These are phyloP conservation scores for Alternaria incomplexa DNA, from an alignment of 2,329 filamentous ascomycete genomes.

Conservation along the genomic window DNA sequence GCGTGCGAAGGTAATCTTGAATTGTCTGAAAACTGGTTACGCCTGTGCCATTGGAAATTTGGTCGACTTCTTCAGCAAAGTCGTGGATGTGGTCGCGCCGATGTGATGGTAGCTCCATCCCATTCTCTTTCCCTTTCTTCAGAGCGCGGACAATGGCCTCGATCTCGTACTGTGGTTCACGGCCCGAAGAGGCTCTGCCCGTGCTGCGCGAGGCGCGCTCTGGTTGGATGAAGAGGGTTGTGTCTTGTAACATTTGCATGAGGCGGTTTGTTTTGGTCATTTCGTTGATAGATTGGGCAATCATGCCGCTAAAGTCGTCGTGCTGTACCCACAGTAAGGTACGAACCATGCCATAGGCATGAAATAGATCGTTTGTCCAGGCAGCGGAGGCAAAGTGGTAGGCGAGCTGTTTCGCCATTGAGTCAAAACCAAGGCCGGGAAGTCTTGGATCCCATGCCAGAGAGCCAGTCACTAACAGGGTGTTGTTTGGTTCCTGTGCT, in stretches of 20 bases:
- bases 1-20: conserved; percentile 27
- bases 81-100: conserved; percentile 34
- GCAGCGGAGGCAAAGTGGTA: conserved; percentile 68
- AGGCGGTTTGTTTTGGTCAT: conserved; percentile 66
- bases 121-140: conserved; percentile 22
- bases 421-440: conserved; percentile 59
- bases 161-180: conserved; percentile 39
- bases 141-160: conserved; percentile 35
- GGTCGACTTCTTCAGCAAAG: conserved; percentile 34
- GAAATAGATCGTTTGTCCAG: conserved; percentile 66
- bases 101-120: conserved; percentile 33
- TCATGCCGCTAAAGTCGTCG: conserved; percentile 62
- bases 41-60: conserved; percentile 26
- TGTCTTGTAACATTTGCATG: conserved; percentile 66
- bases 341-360: conserved; percentile 78
- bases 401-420: conserved; percentile 63
- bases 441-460: conserved; percentile 49
- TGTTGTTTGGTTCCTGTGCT: conserved; percentile 67
- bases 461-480: conserved; percentile 65
- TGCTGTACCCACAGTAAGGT: conserved; percentile 76
- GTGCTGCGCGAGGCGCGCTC: conserved; percentile 10
- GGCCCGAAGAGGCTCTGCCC: conserved; percentile 23
- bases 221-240: conserved; percentile 48
- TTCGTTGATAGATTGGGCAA: conserved; percentile 64
- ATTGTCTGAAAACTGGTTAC: conserved; percentile 12